These are phyloP conservation scores for Lactarius akahatsu DNA, from an alignment of 768 basidiomycete genomes.

Conservation along the genomic window DNA sequence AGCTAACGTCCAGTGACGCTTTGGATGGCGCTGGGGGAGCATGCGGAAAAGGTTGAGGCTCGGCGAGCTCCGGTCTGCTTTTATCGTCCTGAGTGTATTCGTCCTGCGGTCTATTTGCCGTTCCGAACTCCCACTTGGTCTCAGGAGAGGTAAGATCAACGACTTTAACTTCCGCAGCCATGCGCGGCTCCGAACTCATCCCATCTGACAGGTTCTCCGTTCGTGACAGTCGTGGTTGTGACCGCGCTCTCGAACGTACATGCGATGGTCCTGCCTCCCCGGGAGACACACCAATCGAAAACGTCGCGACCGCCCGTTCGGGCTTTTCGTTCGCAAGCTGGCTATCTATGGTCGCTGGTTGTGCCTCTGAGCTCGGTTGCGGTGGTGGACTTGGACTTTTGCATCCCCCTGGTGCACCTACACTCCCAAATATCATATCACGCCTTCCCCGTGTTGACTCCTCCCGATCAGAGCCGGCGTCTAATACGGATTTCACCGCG, in stretches of 20 bases:
- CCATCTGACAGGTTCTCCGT: slow-evolving; percentile 5
- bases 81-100: slow-evolving; percentile 12
- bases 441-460: slow-evolving; percentile 18
- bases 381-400: slow-evolving; percentile 33
- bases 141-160: slow-evolving; percentile 38
- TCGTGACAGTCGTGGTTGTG: slow-evolving; percentile 25
- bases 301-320: slow-evolving; percentile 39
- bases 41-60: background rate
- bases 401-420: slow-evolving; percentile 20
- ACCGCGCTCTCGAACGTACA: slow-evolving; percentile 37
- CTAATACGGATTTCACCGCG: slow-evolving; percentile 31
- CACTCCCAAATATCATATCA: slow-evolving; percentile 29
- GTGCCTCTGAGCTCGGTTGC: slow-evolving; percentile 12
- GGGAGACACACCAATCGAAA: slow-evolving; percentile 48
- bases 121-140: slow-evolving; percentile 60
- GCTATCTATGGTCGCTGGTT: slow-evolving; percentile 1
- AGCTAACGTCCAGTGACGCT: slow-evolving; percentile 19
- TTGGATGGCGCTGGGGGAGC: slow-evolving; percentile 5
- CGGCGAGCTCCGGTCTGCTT: slow-evolving; percentile 7
- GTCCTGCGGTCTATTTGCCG: slow-evolving; percentile 34
- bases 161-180: slow-evolving; percentile 29
- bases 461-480: slow-evolving; percentile 1
- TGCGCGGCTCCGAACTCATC: slow-evolving; percentile 6
- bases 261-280: slow-evolving; percentile 37
- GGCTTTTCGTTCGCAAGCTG: slow-evolving; percentile 21